Conservation (phyloP, 495 filamentous ascomycete species). For the Paragyromitra xinjiangensis region DNA sequence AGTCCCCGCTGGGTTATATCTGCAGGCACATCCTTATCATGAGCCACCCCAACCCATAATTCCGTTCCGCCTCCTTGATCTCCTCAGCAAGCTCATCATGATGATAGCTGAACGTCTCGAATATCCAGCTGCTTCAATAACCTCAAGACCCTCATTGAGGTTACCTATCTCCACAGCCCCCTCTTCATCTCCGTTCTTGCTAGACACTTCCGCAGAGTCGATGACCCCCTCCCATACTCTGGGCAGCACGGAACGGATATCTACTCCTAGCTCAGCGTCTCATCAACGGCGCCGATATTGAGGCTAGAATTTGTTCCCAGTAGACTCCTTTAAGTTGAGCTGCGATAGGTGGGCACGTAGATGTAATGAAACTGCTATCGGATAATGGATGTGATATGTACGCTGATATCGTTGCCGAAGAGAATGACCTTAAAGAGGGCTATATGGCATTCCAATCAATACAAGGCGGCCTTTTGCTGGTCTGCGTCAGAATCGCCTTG, state of each 20-base stretch:
- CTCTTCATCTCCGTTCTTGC: not conserved
- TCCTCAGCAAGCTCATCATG: not conserved
- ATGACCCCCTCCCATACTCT: not conserved
- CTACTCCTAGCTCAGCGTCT: not conserved
- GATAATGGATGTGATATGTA: not conserved
- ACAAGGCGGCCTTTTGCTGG: no score
- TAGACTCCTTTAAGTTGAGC: not conserved
- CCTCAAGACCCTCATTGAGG: not conserved
- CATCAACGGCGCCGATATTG: not conserved
- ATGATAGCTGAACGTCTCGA: not conserved
- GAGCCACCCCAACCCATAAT: not conserved
- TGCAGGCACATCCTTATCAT: not conserved
- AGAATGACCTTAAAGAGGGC: not conserved
- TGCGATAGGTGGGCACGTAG: not conserved
- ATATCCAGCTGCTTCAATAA: not conserved
- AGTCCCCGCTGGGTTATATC: not conserved
- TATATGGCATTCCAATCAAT: not conserved
- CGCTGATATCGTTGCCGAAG: not conserved
- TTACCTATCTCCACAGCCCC: not conserved
- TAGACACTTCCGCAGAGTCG: not conserved
- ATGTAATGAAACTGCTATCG: not conserved
- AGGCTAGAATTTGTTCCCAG: not conserved
- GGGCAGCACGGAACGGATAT: not conserved
- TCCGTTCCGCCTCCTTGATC: not conserved
- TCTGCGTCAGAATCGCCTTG: no score